Conservation (phyloP, 805 yeast species). For the Sugiyamaella marilandica region DNA sequence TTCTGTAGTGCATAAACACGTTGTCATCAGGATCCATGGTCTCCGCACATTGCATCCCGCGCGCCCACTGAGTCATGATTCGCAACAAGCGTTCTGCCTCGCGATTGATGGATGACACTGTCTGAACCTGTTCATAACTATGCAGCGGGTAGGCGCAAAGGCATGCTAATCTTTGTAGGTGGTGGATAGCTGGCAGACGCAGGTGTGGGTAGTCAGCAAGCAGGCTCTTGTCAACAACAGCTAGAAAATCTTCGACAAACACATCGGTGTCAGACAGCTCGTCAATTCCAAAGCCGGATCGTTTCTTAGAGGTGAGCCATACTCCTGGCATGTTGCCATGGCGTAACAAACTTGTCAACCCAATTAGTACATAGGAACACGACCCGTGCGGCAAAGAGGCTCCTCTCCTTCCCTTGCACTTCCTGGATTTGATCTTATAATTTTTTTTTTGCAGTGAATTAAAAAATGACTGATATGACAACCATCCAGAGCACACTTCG, state of each 20-base stretch:
- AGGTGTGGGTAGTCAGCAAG: neutral
- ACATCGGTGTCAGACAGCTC: neutral
- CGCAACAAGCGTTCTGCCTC: neutral
- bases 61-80: neutral
- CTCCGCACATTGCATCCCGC: neutral
- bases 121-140: neutral
- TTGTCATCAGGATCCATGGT: neutral
- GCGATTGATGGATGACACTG: neutral
- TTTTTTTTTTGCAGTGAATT: neutral
- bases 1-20: neutral
- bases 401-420: neutral
- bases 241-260: slow-evolving; percentile 4
- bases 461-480: neutral
- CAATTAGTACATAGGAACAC: neutral
- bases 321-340: slow-evolving; percentile 1
- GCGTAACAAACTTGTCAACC: neutral
- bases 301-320: slow-evolving; percentile 6
- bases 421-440: neutral
- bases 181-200: slow-evolving; percentile 5
- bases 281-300: slow-evolving; percentile 11
- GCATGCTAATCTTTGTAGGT: slow-evolving; percentile 2
- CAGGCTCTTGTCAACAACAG: slow-evolving; percentile 1
- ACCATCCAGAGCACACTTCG: slow-evolving; percentile 23
- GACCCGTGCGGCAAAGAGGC: neutral
- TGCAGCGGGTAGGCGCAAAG: slow-evolving; percentile 1